Evolutionary conservation across 2,329 filamentous ascomycete species (phyloP).

Genomic region (Fusarium longipes): DNA sequence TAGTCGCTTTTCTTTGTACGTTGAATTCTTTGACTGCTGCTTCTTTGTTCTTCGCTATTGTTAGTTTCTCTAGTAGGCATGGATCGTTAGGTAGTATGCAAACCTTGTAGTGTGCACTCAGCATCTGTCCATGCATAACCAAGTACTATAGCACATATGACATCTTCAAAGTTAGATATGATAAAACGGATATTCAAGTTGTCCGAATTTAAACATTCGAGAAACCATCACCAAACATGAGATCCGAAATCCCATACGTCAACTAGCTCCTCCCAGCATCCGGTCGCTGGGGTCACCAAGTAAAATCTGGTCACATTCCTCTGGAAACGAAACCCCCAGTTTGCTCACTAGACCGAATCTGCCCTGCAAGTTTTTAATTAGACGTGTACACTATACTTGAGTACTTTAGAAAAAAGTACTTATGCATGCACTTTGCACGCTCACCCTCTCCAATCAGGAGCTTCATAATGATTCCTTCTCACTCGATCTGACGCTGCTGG

Average conservation of each 20-base stretch:
- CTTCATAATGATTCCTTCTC: conserved; percentile 8
- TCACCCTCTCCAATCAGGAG: conserved; percentile 11
- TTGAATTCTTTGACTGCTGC: background rate
- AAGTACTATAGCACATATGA: background rate
- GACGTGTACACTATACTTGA: conserved; percentile 17
- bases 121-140: background rate
- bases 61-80: too few relatives aligned
- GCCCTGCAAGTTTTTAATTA: conserved; percentile 36
- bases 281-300: conserved; percentile 35
- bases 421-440: conserved; percentile 46
- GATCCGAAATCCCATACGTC: conserved; percentile 20
- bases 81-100: too few relatives aligned
- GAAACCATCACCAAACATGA: conserved; percentile 11
- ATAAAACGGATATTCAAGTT: too few relatives aligned
- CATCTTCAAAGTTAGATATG: background rate
- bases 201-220: background rate
- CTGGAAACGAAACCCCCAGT: conserved; percentile 39
- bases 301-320: conserved; percentile 45
- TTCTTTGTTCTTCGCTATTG: background rate
- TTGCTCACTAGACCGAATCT: conserved; percentile 33
- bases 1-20: conserved; percentile 19
- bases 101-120: background rate
- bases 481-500: conserved; percentile 32
- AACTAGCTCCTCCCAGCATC: conserved; percentile 19
- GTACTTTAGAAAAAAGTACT: conserved; percentile 32